phyloP scores from a whole-genome alignment of 2,329 filamentous ascomycete genomes.

The Hymenotorrendiella dingleyae region DNA sequence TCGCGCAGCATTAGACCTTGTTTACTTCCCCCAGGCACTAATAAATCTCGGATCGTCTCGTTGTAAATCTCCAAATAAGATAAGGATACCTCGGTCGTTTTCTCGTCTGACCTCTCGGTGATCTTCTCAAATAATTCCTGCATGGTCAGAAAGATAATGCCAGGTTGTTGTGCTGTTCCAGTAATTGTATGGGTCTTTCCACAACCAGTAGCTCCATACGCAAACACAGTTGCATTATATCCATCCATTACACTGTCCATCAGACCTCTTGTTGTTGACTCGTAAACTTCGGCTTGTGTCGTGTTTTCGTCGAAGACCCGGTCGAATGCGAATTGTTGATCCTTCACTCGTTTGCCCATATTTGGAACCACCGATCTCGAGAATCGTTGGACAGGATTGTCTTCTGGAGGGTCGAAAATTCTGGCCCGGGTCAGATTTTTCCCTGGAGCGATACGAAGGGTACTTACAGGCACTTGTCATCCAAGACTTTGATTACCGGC shows the following conservation, averaged over 20 bases:
- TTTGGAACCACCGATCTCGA: constrained; percentile 70
- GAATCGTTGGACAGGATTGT: constrained; percentile 85
- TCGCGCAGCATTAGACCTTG: constrained; percentile 86
- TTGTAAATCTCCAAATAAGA: constrained; percentile 99
- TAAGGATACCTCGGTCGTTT: constrained; percentile 81
- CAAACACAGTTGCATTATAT: constrained; percentile 98
- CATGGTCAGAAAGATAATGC: constrained; percentile 99
- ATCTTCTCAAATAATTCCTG: constrained; percentile 98
- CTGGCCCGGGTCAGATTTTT: constrained; percentile 41
- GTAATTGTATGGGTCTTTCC: constrained; percentile 98
- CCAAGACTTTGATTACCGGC: constrained; percentile 91
- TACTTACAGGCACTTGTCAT: constrained; percentile 89
- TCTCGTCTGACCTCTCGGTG: constrained; percentile 76
- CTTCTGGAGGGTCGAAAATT: constrained; percentile 94
- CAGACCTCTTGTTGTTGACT: constrained; percentile 81
- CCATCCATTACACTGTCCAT: constrained; percentile 93
- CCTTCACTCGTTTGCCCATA: constrained; percentile 86
- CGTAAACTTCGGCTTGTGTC: constrained; percentile 88
- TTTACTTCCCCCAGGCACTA: constrained; percentile 76
- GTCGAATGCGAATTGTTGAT: constrained; percentile 96
- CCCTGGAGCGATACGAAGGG: background rate
- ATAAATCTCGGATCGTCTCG: constrained; percentile 91
- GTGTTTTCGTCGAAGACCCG: constrained; percentile 94
- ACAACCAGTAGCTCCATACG: constrained; percentile 95
- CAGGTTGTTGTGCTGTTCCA: constrained; percentile 84